These are phyloP conservation scores for Bassia scoparia DNA, from an alignment of 148 eudicot genomes.

Conservation along the genomic window DNA sequence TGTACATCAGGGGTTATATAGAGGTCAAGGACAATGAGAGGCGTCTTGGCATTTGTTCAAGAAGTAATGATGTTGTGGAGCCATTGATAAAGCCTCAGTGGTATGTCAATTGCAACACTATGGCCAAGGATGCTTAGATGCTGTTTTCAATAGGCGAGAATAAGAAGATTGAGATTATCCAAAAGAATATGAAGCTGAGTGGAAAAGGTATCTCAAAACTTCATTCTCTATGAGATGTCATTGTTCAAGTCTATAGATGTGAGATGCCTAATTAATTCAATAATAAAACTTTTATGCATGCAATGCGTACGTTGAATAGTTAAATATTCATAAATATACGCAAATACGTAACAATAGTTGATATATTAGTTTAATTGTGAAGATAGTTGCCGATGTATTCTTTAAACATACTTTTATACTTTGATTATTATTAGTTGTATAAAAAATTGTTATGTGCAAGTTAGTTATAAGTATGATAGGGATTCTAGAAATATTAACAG, in stretches of 20 bases:
- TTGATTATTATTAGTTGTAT: no score
- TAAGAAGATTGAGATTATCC: conserved; percentile 73
- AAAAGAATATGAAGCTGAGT: conserved; percentile 81
- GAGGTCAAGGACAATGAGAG: conserved; percentile 75
- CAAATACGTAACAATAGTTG: no score
- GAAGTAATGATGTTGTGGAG: conserved; percentile 88
- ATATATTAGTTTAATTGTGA: no score
- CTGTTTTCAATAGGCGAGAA: conserved; percentile 52
- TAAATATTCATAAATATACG: no score
- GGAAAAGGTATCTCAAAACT: conserved; percentile 62
- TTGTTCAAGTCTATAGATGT: neutral
- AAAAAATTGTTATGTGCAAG: no score
- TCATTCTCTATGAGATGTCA: conserved; percentile 6
- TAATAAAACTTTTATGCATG: neutral
- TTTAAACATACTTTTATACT: no score
- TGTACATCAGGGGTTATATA: conserved; percentile 84
- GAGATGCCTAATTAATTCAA: neutral
- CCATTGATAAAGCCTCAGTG: conserved; percentile 96
- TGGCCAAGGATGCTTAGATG: conserved; percentile 87
- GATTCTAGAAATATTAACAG: no score
- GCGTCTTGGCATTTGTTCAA: conserved; percentile 90
- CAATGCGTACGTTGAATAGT: neutral
- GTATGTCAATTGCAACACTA: conserved; percentile 74
- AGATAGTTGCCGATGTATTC: no score
- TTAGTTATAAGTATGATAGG: no score